Evolutionary conservation across 2,329 filamentous ascomycete species (phyloP), one percentile per base, ranked within the genome.

Genomic region (Ilyonectria mors-panacis): DNA sequence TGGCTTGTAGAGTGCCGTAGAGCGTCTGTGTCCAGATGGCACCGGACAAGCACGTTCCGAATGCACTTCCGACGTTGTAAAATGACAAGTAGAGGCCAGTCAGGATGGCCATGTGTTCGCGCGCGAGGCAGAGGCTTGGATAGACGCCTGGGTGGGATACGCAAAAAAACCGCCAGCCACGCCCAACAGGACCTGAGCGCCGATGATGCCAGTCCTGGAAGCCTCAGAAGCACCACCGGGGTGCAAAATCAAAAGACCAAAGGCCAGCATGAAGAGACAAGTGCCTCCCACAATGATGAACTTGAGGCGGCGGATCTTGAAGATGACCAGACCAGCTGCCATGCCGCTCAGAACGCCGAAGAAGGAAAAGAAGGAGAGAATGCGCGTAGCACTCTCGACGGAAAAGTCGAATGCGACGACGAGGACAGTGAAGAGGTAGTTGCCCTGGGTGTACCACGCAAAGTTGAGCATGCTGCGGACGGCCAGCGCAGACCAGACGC

Each of bases 361-460:
- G 58, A 84, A 84, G 3, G 79, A 81, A 77, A 88, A 91, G 33
- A 91, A 83, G 0, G 86, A 87, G 1, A 83, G 71, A 50, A 91
- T 88, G 1, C 88, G 85, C 0, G 87, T 89, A 0, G 89, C 87
- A 10, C 81, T 85, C 61, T 83, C 82, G 35, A 87, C 79, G 2
- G 85, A 84, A 71, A 89, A 87, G 73, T 88, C 84, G 69, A 90
- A 91, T 2, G 84, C 84, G 10, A 91, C 87, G 7, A 86, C 76
- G 2, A 91, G 85, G 0, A 91, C 85, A 0, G 88, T 89, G 74
- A 86, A 91, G 0, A 91, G 79, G 70, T 87, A 91, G 72, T 89
- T 87, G 39, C 85, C 87, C 73, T 91, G 88, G 21, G 88, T 81
- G 56, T 84, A 85, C 87, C 87, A 91, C 3, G 84, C 81, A 65